Percentiles rank a stretch among this genome's conserved stretches.
Conservation (phyloP, 352 stramenopile genomes). For the Thraustotheca clavata region DNA sequence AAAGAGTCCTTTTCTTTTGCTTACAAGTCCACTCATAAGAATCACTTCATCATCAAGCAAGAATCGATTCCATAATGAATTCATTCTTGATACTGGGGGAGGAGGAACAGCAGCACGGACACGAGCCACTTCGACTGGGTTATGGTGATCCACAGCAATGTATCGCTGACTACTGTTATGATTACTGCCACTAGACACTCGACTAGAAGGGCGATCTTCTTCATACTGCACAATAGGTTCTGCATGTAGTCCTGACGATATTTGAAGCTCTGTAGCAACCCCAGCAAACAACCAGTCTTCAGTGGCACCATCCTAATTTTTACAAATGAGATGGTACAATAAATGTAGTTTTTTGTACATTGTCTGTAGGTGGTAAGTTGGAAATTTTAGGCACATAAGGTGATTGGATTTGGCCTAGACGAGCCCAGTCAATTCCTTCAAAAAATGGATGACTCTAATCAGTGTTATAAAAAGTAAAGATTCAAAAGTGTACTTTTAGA, state of each 20-base stretch:
- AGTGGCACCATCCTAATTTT: constrained; percentile 61
- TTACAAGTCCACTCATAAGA: constrained; percentile 58
- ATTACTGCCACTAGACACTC: not conserved
- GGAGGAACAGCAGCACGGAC: constrained; percentile 59
- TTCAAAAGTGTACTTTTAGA: constrained; percentile 42
- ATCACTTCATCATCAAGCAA: constrained; percentile 83
- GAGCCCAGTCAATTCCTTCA: constrained; percentile 63
- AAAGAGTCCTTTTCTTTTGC: constrained; percentile 69
- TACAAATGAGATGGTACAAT: not conserved
- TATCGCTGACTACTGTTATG: not conserved
- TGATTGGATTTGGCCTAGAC: constrained; percentile 37
- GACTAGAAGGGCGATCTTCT: not conserved
- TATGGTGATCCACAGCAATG: constrained; percentile 27
- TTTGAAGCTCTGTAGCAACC: constrained; percentile 77
- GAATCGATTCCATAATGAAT: constrained; percentile 78
- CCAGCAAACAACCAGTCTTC: constrained; percentile 85
- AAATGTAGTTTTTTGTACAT: not conserved
- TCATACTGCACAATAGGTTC: constrained; percentile 58
- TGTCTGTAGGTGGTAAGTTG: constrained; percentile 8
- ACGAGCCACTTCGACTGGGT: constrained; percentile 68
- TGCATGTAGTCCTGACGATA: constrained; percentile 69
- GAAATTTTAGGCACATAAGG: constrained; percentile 39
- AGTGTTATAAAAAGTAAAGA: not conserved
- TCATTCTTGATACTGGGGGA: constrained; percentile 55
- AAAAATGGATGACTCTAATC: constrained; percentile 69